A percentile compares a stretch with the other conserved stretches of the same genome.
Conservation (phyloP, 306 rosid genomes). For the Lagenaria siceraria region DNA sequence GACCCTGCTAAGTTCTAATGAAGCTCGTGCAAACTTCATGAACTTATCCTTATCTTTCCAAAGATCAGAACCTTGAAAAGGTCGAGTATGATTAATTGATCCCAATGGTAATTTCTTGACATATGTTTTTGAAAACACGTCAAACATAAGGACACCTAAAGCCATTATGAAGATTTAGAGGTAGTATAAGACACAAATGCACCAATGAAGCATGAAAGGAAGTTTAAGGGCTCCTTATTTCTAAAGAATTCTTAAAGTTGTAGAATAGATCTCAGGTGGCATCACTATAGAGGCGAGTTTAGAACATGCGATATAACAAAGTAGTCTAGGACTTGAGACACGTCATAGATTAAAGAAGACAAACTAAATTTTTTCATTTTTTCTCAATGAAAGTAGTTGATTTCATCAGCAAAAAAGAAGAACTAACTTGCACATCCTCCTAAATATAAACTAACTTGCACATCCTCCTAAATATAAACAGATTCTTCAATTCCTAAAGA, state of each 20-base stretch:
- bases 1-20: slow-evolving; percentile 78
- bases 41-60: slow-evolving; percentile 72
- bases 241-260: not conserved
- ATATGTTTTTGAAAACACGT: not conserved
- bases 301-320: not conserved
- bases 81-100: not conserved
- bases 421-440: too few relatives aligned
- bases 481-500: not conserved
- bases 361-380: too few relatives aligned
- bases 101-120: not conserved
- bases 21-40: slow-evolving; percentile 63
- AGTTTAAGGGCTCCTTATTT: not conserved
- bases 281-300: not conserved
- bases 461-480: not conserved
- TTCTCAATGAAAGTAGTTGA: too few relatives aligned
- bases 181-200: not conserved
- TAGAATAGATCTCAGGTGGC: not conserved
- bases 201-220: not conserved
- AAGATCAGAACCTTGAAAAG: slow-evolving; percentile 65
- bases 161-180: not conserved
- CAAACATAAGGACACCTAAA: not conserved
- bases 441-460: not conserved
- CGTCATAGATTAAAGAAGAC: not conserved
- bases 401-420: too few relatives aligned
- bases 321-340: not conserved